phyloP scores from a whole-genome alignment of 2,329 filamentous ascomycete genomes.

The Colletotrichum tamarilloi region DNA sequence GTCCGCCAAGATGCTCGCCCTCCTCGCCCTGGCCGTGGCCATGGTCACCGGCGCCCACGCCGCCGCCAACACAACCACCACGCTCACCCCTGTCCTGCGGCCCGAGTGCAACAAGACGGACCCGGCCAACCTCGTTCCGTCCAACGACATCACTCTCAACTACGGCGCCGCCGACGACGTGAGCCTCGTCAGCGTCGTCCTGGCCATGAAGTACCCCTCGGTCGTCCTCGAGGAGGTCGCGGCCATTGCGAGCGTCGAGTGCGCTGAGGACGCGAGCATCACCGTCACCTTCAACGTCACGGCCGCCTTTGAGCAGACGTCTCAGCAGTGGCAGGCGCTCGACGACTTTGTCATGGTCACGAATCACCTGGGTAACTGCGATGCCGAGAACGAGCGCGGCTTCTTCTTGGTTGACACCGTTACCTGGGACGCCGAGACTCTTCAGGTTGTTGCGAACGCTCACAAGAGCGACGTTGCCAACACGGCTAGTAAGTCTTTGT shows the following conservation, averaged over 20 bases:
- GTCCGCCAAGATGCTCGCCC: slow-evolving; percentile 22
- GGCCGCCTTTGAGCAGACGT: slow-evolving; percentile 37
- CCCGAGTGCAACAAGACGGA: slow-evolving; percentile 19
- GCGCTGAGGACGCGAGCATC: slow-evolving; percentile 62
- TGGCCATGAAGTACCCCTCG: slow-evolving; percentile 52
- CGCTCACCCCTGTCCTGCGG: slow-evolving; percentile 13
- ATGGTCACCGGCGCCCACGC: slow-evolving; percentile 11
- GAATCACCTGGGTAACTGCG: slow-evolving; percentile 39
- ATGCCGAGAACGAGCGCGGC: slow-evolving; percentile 37
- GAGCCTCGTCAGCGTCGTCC: slow-evolving; percentile 65
- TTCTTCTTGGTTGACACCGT: slow-evolving; percentile 39
- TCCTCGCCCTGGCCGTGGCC: slow-evolving; percentile 26
- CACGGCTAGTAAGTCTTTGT: slow-evolving; percentile 36
- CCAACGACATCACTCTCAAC: slow-evolving; percentile 54
- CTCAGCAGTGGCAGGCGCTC: slow-evolving; percentile 36
- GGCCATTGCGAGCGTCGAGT: slow-evolving; percentile 63
- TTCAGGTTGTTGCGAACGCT: slow-evolving; percentile 37
- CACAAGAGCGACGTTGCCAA: slow-evolving; percentile 40
- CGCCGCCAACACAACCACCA: slow-evolving; percentile 24
- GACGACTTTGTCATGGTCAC: slow-evolving; percentile 40
- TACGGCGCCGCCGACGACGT: slow-evolving; percentile 43
- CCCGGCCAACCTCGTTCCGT: slow-evolving; percentile 27
- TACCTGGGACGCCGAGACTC: slow-evolving; percentile 27
- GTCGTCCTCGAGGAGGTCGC: slow-evolving; percentile 48
- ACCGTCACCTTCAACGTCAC: slow-evolving; percentile 37